phyloP scores from a whole-genome alignment of 495 filamentous ascomycete genomes.

The Hypoxylon crocopeplum region DNA sequence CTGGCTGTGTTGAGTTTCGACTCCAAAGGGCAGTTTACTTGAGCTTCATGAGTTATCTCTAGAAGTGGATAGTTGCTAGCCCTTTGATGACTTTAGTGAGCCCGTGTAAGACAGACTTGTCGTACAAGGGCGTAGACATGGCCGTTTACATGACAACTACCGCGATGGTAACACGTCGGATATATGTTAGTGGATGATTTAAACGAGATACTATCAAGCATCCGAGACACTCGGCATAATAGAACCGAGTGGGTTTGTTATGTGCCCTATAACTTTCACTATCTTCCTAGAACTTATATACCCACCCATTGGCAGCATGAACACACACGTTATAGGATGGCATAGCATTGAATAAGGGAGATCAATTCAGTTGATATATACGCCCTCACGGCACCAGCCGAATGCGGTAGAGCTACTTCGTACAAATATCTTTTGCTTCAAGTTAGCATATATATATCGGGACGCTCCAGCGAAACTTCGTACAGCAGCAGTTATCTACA shows the following conservation, averaged over 20 bases:
- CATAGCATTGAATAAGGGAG: neutral
- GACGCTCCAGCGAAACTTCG: neutral
- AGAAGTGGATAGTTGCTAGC: no score
- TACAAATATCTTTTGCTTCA: neutral
- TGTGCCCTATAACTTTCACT: slow-evolving; percentile 13
- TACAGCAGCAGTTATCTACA: neutral
- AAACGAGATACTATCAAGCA: slow-evolving; percentile 1
- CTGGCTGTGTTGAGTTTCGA: no score
- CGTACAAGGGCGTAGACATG: neutral
- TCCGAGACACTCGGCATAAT: slow-evolving; percentile 4
- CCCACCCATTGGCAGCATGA: neutral
- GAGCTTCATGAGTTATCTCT: no score
- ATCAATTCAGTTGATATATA: neutral
- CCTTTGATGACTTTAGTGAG: no score
- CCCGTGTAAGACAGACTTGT: neutral
- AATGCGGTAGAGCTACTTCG: neutral
- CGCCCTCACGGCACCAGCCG: neutral
- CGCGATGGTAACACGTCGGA: neutral
- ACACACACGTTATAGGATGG: neutral
- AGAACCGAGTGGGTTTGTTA: neutral
- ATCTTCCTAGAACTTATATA: slow-evolving; percentile 1
- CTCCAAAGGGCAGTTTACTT: no score
- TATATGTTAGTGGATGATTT: neutral
- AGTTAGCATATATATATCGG: slow-evolving; percentile 10
- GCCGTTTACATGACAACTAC: neutral